Evolutionary conservation across 2,329 filamentous ascomycete genomes (phyloP).

Genomic region (Pseudogymnoascus destructans): DNA sequence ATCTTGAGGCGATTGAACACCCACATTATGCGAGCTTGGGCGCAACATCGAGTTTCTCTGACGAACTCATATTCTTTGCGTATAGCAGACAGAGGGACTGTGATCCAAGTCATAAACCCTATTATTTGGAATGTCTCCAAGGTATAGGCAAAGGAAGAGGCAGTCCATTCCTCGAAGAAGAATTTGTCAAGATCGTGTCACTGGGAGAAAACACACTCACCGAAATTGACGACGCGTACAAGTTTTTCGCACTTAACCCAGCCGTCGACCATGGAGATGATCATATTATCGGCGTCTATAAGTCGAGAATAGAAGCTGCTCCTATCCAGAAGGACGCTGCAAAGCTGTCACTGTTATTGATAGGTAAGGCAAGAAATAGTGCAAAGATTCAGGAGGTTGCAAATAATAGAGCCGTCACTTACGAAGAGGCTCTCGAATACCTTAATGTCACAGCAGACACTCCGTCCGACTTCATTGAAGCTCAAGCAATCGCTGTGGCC

Average conservation of each 20-base stretch:
- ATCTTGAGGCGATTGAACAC: slow-evolving; percentile 27
- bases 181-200: slow-evolving; percentile 44
- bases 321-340: slow-evolving; percentile 41
- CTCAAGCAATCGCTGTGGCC: slow-evolving; percentile 23
- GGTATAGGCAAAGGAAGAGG: slow-evolving; percentile 37
- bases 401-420: slow-evolving; percentile 42
- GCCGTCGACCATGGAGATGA: slow-evolving; percentile 39
- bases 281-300: slow-evolving; percentile 48
- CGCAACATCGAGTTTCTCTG: slow-evolving; percentile 46
- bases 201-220: slow-evolving; percentile 42
- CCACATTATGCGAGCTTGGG: slow-evolving; percentile 49
- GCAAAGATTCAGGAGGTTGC: slow-evolving; percentile 44
- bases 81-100: slow-evolving; percentile 45
- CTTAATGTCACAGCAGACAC: slow-evolving; percentile 32
- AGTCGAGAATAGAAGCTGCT: slow-evolving; percentile 42
- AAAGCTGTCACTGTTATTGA: slow-evolving; percentile 42
- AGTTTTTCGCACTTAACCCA: slow-evolving; percentile 41
- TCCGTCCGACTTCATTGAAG: slow-evolving; percentile 24
- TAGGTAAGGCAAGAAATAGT: slow-evolving; percentile 46
- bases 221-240: slow-evolving; percentile 45
- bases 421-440: slow-evolving; percentile 49
- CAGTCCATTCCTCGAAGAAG: slow-evolving; percentile 43
- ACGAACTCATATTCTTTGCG: slow-evolving; percentile 46
- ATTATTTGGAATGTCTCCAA: slow-evolving; percentile 54
- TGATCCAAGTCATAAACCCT: slow-evolving; percentile 34